Conservation (phyloP, 352 stramenopile species). For the Poterioochromonas sp. region DNA sequence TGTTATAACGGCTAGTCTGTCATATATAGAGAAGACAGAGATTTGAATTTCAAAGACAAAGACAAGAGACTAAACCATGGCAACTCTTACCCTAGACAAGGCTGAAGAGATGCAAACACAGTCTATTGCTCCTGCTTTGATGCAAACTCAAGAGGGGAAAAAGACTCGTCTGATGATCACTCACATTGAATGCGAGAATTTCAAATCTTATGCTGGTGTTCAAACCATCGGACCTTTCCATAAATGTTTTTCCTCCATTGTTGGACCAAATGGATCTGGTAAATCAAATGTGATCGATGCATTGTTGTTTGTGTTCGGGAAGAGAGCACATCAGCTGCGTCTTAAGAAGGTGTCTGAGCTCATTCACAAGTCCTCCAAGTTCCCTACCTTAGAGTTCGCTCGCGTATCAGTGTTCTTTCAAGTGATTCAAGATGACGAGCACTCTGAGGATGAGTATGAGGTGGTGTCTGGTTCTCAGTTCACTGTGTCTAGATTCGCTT, state of each 20-base stretch:
- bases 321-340: constrained; percentile 89
- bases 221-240: constrained; percentile 96
- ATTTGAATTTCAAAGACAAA: no score
- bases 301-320: constrained; percentile 99
- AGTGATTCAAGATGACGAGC: constrained; percentile 83
- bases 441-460: constrained; percentile 76
- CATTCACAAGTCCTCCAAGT: constrained; percentile 87
- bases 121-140: no score
- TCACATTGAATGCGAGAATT: constrained; percentile 96
- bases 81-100: no score
- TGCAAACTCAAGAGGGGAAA: no score
- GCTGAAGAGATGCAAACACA: no score
- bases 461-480: constrained; percentile 78
- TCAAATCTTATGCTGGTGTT: constrained; percentile 96
- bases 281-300: constrained; percentile 99
- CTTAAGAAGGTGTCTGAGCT: constrained; percentile 92
- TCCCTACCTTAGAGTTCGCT: constrained; percentile 78
- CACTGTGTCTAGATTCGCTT: constrained; percentile 82
- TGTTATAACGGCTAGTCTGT: no score
- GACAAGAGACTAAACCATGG: no score
- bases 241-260: constrained; percentile 95
- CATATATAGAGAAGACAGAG: no score
- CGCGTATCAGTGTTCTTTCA: constrained; percentile 94
- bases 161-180: constrained; percentile 92
- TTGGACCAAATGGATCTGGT: constrained; percentile 92